These are phyloP conservation scores for Alectoria sarmentosa DNA, from an alignment of 495 filamentous ascomycete genomes.

Conservation along the genomic window DNA sequence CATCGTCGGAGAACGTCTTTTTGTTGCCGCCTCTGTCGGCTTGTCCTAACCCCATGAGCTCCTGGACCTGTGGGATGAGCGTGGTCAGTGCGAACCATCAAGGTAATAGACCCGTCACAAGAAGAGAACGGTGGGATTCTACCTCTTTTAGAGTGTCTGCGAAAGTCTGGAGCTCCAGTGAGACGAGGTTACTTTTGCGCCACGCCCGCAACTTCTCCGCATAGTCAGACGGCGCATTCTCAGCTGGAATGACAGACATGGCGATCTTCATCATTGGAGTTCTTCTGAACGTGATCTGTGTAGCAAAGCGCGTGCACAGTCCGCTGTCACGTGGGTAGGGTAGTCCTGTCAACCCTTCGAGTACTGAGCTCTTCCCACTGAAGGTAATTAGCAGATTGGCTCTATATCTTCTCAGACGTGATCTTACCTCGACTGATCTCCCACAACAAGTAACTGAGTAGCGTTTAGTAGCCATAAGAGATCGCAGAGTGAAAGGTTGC, in stretches of 20 bases:
- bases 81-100: background rate
- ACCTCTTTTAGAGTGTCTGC: slow-evolving; percentile 31
- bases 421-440: slow-evolving; percentile 33
- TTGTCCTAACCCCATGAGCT: slow-evolving; percentile 30
- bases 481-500: no score
- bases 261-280: slow-evolving; percentile 17
- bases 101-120: background rate
- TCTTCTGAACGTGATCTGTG: slow-evolving; percentile 44
- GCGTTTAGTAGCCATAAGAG: background rate
- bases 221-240: slow-evolving; percentile 24
- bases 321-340: slow-evolving; percentile 38
- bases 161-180: slow-evolving; percentile 24
- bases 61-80: slow-evolving; percentile 27
- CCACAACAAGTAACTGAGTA: slow-evolving; percentile 35
- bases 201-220: slow-evolving; percentile 28
- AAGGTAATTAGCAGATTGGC: slow-evolving; percentile 11
- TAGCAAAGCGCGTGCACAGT: slow-evolving; percentile 42
- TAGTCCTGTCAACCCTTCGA: slow-evolving; percentile 40
- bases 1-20: slow-evolving; percentile 47
- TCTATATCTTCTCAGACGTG: background rate
- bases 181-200: slow-evolving; percentile 21
- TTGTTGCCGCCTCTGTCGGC: slow-evolving; percentile 13
- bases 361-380: slow-evolving; percentile 40
- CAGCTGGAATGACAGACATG: slow-evolving; percentile 29
- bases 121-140: background rate